Evolutionary conservation across 495 filamentous ascomycete species (phyloP).

Genomic region (Bryoglossum gracile): DNA sequence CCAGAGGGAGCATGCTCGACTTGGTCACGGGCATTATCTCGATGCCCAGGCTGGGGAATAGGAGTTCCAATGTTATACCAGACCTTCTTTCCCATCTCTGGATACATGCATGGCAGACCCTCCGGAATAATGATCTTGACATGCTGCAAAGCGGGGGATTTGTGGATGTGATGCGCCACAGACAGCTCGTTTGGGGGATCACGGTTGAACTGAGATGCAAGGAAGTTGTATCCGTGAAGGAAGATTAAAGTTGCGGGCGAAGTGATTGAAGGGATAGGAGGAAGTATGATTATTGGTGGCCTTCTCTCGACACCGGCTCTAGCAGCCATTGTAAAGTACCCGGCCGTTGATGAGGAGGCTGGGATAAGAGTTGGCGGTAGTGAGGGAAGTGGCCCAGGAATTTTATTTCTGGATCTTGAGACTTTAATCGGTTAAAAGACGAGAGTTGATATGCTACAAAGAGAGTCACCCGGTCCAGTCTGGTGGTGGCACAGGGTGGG

Average conservation of each 20-base stretch:
- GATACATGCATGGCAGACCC: conserved; percentile 8
- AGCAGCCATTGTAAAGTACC: no score
- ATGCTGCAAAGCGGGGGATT: conserved; percentile 6
- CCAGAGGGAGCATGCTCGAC: not conserved
- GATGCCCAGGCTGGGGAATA: conserved; percentile 1
- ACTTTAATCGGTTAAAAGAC: not conserved
- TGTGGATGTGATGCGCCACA: conserved; percentile 9
- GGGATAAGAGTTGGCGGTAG: no score
- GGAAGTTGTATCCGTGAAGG: conserved; percentile 10
- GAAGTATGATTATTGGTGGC: not conserved
- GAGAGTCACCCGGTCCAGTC: no score
- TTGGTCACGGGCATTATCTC: not conserved
- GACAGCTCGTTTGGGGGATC: conserved; percentile 1
- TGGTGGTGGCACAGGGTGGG: no score
- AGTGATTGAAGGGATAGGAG: not conserved
- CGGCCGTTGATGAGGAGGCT: no score
- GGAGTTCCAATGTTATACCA: conserved; percentile 15
- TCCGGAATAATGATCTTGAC: conserved; percentile 11
- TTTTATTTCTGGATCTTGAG: not conserved
- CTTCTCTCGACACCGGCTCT: not conserved
- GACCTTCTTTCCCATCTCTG: not conserved
- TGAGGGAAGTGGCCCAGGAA: no score
- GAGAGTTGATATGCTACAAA: not conserved
- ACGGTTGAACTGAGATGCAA: conserved; percentile 3
- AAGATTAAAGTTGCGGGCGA: conserved; percentile 14